Percentiles rank a stretch among this genome's conserved stretches.
Evolutionary conservation across 129 eudicot genomes (phyloP).

Genomic region (Pseudognaphalium luteoalbum): DNA sequence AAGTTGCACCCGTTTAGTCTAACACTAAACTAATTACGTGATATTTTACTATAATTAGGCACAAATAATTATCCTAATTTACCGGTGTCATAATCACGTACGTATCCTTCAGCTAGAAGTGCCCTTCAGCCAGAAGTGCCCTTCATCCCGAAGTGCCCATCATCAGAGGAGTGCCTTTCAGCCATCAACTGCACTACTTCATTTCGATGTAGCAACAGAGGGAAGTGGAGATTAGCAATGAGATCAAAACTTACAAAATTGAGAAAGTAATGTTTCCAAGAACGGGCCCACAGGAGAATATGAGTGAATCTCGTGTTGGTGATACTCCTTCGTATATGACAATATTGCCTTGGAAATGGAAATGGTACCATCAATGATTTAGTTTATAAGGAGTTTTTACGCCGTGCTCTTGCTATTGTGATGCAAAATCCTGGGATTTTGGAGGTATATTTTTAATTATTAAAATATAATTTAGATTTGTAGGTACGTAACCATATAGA

Average conservation of each 20-base stretch:
- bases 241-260: slow-evolving; percentile 26
- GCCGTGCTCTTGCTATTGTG: slow-evolving; percentile 79
- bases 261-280: slow-evolving; percentile 28
- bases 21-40: too few relatives aligned
- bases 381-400: slow-evolving; percentile 82
- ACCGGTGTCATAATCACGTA: too few relatives aligned
- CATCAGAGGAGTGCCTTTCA: too few relatives aligned
- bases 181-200: too few relatives aligned
- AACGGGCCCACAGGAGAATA: slow-evolving; percentile 28
- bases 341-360: slow-evolving; percentile 94
- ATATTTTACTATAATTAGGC: too few relatives aligned
- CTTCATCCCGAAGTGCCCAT: too few relatives aligned
- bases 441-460: slow-evolving; percentile 51
- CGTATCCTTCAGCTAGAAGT: too few relatives aligned
- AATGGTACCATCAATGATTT: slow-evolving; percentile 75
- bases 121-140: too few relatives aligned
- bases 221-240: slow-evolving; percentile 26
- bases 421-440: slow-evolving; percentile 91
- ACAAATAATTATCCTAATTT: too few relatives aligned
- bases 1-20: too few relatives aligned
- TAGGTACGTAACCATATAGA: too few relatives aligned
- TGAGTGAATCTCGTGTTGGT: slow-evolving; percentile 16
- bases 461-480: neutral
- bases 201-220: too few relatives aligned
- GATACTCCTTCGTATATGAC: slow-evolving; percentile 46